Percentiles rank a stretch among this genome's conserved stretches.
phyloP scores from a whole-genome alignment of 768 basidiomycete genomes.

The Suillus discolor region DNA sequence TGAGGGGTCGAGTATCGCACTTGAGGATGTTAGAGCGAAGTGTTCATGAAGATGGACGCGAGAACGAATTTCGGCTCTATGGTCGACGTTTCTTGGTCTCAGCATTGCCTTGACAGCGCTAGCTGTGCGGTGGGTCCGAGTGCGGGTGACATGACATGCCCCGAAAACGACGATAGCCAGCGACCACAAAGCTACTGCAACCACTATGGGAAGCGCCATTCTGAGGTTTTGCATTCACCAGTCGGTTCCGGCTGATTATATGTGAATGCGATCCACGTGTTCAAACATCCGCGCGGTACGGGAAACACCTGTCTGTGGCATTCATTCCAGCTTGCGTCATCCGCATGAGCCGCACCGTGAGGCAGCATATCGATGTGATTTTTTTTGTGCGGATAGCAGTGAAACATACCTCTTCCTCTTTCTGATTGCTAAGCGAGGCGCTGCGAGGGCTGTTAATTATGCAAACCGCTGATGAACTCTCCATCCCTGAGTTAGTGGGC shows the following conservation, averaged over 20 bases:
- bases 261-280: neutral
- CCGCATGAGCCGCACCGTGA: neutral
- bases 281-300: too few relatives aligned
- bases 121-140: neutral
- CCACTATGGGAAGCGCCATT: neutral
- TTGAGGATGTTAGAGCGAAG: neutral
- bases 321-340: neutral
- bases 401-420: neutral
- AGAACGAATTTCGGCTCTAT: neutral
- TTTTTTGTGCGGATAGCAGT: neutral
- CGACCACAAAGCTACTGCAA: neutral
- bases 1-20: neutral
- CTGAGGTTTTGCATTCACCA: neutral
- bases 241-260: neutral
- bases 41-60: constrained; percentile 3
- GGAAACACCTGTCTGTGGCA: neutral
- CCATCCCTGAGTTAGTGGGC: neutral
- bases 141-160: neutral
- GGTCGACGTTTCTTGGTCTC: neutral
- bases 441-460: neutral
- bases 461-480: neutral
- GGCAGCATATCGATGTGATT: neutral
- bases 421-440: neutral
- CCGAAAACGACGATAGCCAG: neutral
- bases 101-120: neutral